Evolutionary conservation across 495 filamentous ascomycete species (phyloP).

Genomic region (Podospora pseudoanserina): DNA sequence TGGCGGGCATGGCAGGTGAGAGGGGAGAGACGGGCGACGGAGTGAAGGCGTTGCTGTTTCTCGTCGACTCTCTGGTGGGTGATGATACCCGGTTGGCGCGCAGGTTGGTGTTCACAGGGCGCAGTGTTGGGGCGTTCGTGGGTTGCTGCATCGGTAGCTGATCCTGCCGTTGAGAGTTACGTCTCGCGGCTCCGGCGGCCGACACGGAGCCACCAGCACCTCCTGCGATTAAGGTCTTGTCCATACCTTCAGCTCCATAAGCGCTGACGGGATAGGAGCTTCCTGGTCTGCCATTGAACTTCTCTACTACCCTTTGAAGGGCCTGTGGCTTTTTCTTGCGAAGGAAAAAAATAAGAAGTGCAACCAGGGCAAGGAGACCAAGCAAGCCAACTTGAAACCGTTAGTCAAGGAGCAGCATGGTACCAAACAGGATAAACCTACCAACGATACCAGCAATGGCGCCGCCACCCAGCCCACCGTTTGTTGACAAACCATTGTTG

Average conservation of each 20-base stretch:
- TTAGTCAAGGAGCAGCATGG: background rate
- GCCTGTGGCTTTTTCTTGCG: conserved; percentile 4
- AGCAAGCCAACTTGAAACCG: conserved; percentile 13
- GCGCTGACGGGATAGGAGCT: conserved; percentile 2
- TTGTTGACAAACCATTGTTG: background rate
- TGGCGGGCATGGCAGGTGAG: conserved; percentile 4
- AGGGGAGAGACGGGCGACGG: conserved; percentile 18
- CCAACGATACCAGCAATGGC: conserved; percentile 19
- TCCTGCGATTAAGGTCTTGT: conserved; percentile 9
- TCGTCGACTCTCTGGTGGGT: conserved; percentile 8
- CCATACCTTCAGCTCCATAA: conserved; percentile 11
- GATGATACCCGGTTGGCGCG: conserved; percentile 9
- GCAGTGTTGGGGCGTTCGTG: background rate
- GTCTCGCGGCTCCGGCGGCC: background rate
- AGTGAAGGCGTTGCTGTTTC: conserved; percentile 9
- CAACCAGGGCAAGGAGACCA: conserved; percentile 12
- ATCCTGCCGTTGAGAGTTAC: background rate
- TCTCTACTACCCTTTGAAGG: conserved; percentile 12
- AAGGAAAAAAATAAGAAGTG: conserved; percentile 16
- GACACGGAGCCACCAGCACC: background rate
- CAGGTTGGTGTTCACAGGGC: background rate
- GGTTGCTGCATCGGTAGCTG: conserved; percentile 15
- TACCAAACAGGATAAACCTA: background rate
- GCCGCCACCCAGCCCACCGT: conserved; percentile 3
- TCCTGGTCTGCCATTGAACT: background rate